Evolutionary conservation across 1,284 basidiomycete genomes (phyloP).

Genomic region (Cryptococcus sp.): DNA sequence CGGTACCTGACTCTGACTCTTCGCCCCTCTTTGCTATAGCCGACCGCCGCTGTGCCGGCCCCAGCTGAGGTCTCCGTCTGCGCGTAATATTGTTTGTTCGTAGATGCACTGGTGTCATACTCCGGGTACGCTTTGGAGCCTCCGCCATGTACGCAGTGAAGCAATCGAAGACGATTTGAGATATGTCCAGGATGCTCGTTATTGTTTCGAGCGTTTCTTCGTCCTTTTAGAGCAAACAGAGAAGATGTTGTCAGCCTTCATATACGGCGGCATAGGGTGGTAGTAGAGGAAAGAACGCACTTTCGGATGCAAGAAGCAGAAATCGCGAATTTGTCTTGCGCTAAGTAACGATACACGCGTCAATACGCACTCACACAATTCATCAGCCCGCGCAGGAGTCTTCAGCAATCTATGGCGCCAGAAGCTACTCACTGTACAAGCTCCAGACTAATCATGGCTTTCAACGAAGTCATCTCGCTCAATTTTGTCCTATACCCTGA

Average conservation of each 20-base stretch:
- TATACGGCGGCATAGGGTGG: background rate
- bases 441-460: conserved; percentile 73
- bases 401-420: background rate
- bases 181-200: conserved; percentile 70
- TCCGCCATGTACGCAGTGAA: conserved; percentile 63
- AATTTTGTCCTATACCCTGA: conserved; percentile 57
- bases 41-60: conserved; percentile 60
- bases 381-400: background rate
- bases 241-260: too few species aligned
- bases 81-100: conserved; percentile 11
- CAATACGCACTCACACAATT: background rate
- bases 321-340: conserved; percentile 62
- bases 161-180: conserved; percentile 65
- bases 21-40: conserved; percentile 45
- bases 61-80: conserved; percentile 56
- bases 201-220: conserved; percentile 65
- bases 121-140: background rate
- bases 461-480: conserved; percentile 63
- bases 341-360: conserved; percentile 50
- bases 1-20: conserved; percentile 37
- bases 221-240: conserved; percentile 56
- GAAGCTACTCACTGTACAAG: conserved; percentile 64
- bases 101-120: background rate
- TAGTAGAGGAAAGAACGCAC: conserved; percentile 53
- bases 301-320: conserved; percentile 67